A percentile compares a stretch with the other conserved stretches of the same genome.
Conservation (phyloP, 2,329 filamentous ascomycete genomes). For the Calonectria multiphialidica region DNA sequence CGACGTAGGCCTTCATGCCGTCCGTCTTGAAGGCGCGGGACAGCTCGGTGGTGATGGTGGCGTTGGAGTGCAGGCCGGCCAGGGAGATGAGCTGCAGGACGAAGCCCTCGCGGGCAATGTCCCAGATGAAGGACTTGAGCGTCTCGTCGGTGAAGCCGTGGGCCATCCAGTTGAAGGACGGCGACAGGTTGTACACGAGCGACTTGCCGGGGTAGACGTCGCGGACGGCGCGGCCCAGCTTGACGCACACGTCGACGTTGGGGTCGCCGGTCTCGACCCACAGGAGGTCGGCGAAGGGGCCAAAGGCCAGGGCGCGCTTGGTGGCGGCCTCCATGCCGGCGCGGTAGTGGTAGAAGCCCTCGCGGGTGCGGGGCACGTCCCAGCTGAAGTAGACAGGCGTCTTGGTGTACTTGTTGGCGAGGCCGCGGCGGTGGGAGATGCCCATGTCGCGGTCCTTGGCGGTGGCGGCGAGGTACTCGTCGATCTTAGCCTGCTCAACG, state of each 20-base stretch:
- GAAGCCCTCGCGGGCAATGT: constrained; percentile 90
- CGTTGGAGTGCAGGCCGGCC: constrained; percentile 75
- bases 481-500: constrained; percentile 72
- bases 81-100: constrained; percentile 76
- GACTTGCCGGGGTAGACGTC: constrained; percentile 80
- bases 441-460: constrained; percentile 78
- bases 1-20: constrained; percentile 98
- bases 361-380: constrained; percentile 91
- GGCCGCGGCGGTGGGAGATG: constrained; percentile 79
- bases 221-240: constrained; percentile 83
- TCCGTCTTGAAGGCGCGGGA: constrained; percentile 86
- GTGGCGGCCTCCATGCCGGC: constrained; percentile 88
- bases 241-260: constrained; percentile 79
- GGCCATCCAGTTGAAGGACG: constrained; percentile 98
- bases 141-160: constrained; percentile 89
- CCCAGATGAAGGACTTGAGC: constrained; percentile 95
- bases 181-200: constrained; percentile 95
- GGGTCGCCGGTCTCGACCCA: constrained; percentile 98
- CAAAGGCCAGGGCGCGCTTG: constrained; percentile 92
- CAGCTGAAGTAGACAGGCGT: constrained; percentile 85
- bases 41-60: constrained; percentile 77
- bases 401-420: constrained; percentile 77
- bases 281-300: constrained; percentile 91
- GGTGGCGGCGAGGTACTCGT: constrained; percentile 75
- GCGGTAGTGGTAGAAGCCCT: constrained; percentile 93